Conservation (phyloP, 2,329 filamentous ascomycete species). For the Clonostachys rhizophaga region DNA sequence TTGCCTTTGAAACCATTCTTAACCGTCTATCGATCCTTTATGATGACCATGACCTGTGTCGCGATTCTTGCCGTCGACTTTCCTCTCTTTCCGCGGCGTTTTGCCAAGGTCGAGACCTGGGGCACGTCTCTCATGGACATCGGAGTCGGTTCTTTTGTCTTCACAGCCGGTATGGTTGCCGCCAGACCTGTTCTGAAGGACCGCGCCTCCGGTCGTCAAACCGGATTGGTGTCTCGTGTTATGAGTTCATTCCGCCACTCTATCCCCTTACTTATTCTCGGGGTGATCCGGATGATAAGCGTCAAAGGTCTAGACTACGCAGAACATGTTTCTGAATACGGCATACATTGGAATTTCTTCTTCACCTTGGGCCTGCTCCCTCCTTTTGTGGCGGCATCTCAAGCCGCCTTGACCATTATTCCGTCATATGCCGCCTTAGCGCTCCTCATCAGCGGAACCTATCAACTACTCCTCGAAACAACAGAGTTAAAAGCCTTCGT, state of each 20-base stretch:
- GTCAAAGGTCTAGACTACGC: conserved; percentile 96
- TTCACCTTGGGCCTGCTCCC: conserved; percentile 89
- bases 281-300: conserved; percentile 74
- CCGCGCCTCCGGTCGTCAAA: conserved; percentile 42
- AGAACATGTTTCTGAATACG: conserved; percentile 95
- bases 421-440: conserved; percentile 76
- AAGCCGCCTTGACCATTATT: conserved; percentile 63
- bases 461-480: conserved; percentile 72
- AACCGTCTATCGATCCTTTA: conserved; percentile 83
- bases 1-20: conserved; percentile 87
- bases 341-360: conserved; percentile 99
- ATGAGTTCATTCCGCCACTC: conserved; percentile 71
- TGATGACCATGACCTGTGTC: conserved; percentile 86
- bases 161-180: conserved; percentile 86
- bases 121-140: conserved; percentile 98
- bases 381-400: conserved; percentile 81
- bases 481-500: conserved; percentile 80
- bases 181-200: conserved; percentile 76
- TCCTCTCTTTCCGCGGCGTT: conserved; percentile 83
- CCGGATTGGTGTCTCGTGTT: conserved; percentile 53
- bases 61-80: conserved; percentile 98
- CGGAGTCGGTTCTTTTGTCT: conserved; percentile 96
- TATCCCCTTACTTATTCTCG: conserved; percentile 74
- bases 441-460: conserved; percentile 61
- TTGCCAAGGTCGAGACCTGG: conserved; percentile 99